phyloP scores from a whole-genome alignment of 2,329 filamentous ascomycete genomes.

The Gaeumannomyces tritici region DNA sequence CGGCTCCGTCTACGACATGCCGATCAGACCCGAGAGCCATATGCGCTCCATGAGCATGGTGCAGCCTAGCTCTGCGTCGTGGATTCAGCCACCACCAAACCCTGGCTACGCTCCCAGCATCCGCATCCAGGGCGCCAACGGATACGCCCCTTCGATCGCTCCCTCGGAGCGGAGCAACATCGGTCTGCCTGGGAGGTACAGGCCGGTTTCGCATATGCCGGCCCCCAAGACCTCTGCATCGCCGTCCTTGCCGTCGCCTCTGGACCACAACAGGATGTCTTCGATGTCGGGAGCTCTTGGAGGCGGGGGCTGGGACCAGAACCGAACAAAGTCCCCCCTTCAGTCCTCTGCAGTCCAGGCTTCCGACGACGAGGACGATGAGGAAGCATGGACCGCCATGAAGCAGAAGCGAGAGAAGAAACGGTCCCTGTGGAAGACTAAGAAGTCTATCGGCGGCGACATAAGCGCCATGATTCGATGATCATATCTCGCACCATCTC shows the following conservation, averaged over 20 bases:
- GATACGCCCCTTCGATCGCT: slow-evolving; percentile 84
- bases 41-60: slow-evolving; percentile 78
- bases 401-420: slow-evolving; percentile 61
- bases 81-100: slow-evolving; percentile 36
- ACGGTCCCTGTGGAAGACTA: slow-evolving; percentile 53
- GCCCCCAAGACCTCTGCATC: slow-evolving; percentile 13
- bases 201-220: slow-evolving; percentile 65
- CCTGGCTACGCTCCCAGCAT: slow-evolving; percentile 41
- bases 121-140: slow-evolving; percentile 33
- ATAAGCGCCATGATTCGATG: slow-evolving; percentile 37
- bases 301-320: slow-evolving; percentile 13
- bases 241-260: background rate
- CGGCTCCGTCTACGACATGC: slow-evolving; percentile 34
- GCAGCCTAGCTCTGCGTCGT: slow-evolving; percentile 53
- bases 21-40: slow-evolving; percentile 29
- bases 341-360: slow-evolving; percentile 28
- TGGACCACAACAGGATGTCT: slow-evolving; percentile 21
- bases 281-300: slow-evolving; percentile 28
- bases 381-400: slow-evolving; percentile 64
- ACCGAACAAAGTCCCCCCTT: slow-evolving; percentile 21
- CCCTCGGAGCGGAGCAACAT: slow-evolving; percentile 93
- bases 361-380: slow-evolving; percentile 53
- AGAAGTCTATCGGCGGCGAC: slow-evolving; percentile 42
- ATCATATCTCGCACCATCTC: slow-evolving; percentile 4
- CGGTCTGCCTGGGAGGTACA: slow-evolving; percentile 80